Conservation (phyloP, 83 land plant genomes). For the Diphasiastrum complanatum region DNA sequence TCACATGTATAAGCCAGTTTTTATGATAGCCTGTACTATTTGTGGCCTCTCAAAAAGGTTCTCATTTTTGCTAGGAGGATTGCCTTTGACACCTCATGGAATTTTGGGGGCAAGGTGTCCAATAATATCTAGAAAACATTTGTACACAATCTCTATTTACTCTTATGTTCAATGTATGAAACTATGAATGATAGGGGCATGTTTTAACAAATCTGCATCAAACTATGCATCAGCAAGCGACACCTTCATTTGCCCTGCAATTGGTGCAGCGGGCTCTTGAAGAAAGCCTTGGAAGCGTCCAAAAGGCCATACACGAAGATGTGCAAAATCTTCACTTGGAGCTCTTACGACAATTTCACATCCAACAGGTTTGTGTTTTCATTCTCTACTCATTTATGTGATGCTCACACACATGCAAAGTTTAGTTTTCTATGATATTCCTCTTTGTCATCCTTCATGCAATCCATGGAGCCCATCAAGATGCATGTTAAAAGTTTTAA, state of each 20-base stretch:
- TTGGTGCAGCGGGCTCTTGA: constrained; percentile 14
- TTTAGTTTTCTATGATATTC: background rate
- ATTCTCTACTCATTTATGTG: background rate
- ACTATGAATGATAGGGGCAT: background rate
- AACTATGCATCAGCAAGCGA: background rate
- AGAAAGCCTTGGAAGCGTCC: constrained; percentile 12
- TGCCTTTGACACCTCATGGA: too few relatives aligned
- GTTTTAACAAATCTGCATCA: background rate
- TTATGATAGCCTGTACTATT: too few relatives aligned
- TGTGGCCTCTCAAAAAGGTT: too few relatives aligned
- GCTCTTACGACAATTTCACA: constrained; percentile 12
- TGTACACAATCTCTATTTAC: background rate
- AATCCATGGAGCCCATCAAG: background rate
- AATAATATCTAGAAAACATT: too few relatives aligned
- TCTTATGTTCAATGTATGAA: background rate
- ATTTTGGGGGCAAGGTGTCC: too few relatives aligned
- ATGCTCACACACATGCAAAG: too few relatives aligned
- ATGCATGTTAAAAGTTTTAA: background rate
- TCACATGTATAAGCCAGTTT: too few relatives aligned
- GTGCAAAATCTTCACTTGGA: constrained; percentile 12
- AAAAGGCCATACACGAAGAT: constrained; percentile 10
- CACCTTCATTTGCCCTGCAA: constrained; percentile 9
- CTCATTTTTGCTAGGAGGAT: too few relatives aligned
- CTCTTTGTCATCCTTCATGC: too few relatives aligned
- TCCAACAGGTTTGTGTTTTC: constrained; percentile 4